These are phyloP conservation scores for Calonectria naviculata DNA, from an alignment of 2,329 filamentous ascomycete species.

Conservation along the genomic window DNA sequence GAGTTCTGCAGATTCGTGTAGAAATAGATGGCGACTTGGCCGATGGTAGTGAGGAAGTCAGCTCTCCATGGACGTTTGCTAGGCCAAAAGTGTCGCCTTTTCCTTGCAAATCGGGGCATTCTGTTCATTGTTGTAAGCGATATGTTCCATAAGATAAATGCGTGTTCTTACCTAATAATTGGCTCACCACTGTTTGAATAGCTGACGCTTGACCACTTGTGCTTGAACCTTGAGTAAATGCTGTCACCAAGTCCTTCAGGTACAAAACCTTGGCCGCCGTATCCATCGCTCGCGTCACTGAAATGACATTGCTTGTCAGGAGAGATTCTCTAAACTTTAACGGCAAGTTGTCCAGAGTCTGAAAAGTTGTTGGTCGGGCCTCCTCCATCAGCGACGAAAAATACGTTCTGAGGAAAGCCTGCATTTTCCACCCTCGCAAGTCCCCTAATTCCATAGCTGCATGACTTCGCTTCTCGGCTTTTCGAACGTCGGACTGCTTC, in stretches of 20 bases:
- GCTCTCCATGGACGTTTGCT: constrained; percentile 53
- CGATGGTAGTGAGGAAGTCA: constrained; percentile 48
- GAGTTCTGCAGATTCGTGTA: constrained; percentile 52
- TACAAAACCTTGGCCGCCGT: constrained; percentile 49
- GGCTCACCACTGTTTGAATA: constrained; percentile 54
- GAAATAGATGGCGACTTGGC: constrained; percentile 47
- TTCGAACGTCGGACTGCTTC: constrained; percentile 46
- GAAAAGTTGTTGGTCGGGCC: constrained; percentile 48
- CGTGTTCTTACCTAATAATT: constrained; percentile 50
- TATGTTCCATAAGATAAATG: background rate
- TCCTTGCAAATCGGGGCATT: constrained; percentile 41
- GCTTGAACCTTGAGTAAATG: constrained; percentile 43
- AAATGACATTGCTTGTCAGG: constrained; percentile 44
- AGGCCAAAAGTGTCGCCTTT: constrained; percentile 49
- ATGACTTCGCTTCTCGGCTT: constrained; percentile 49
- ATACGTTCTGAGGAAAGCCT: constrained; percentile 54
- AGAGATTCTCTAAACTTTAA: constrained; percentile 44
- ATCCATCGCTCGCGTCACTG: constrained; percentile 47
- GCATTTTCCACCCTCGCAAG: constrained; percentile 57
- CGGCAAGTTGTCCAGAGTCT: constrained; percentile 42
- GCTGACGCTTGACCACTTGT: constrained; percentile 56
- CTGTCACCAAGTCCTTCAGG: constrained; percentile 50
- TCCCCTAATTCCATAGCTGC: constrained; percentile 48
- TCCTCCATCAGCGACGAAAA: constrained; percentile 46
- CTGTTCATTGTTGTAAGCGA: constrained; percentile 36